These are phyloP conservation scores for Daldinia grandis DNA, from an alignment of 495 filamentous ascomycete species.

Conservation along the genomic window DNA sequence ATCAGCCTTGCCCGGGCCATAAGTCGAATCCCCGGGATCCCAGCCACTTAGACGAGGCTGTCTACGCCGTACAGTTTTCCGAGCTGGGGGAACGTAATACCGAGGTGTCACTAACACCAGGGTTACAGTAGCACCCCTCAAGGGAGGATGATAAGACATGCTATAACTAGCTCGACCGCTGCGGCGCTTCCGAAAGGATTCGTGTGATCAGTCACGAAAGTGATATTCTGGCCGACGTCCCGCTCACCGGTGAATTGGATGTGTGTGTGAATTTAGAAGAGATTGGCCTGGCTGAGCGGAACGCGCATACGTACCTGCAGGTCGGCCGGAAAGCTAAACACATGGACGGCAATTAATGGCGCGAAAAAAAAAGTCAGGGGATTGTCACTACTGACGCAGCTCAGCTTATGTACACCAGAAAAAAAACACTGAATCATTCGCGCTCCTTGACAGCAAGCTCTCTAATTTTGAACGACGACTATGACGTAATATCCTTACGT, in stretches of 20 bases:
- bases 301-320: conserved; percentile 39
- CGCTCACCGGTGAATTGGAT: conserved; percentile 37
- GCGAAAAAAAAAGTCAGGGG: conserved; percentile 17
- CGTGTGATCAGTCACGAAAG: conserved; percentile 37
- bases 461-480: neutral
- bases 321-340: conserved; percentile 25
- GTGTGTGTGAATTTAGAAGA: conserved; percentile 32
- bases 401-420: conserved; percentile 25
- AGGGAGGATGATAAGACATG: conserved; percentile 23
- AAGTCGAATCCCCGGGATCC: conserved; percentile 19
- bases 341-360: conserved; percentile 41
- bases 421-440: conserved; percentile 5
- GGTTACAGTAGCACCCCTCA: conserved; percentile 26
- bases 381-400: conserved; percentile 34
- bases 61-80: conserved; percentile 15
- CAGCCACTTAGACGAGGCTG: conserved; percentile 32
- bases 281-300: conserved; percentile 33
- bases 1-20: conserved; percentile 33
- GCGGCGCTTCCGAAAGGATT: conserved; percentile 36
- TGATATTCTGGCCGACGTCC: conserved; percentile 28
- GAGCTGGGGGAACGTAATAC: conserved; percentile 16
- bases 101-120: conserved; percentile 24
- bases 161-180: conserved; percentile 33
- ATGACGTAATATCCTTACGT: neutral
- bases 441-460: neutral